phyloP scores from a whole-genome alignment of 78 protist species.

The Isochrysis galbana region DNA sequence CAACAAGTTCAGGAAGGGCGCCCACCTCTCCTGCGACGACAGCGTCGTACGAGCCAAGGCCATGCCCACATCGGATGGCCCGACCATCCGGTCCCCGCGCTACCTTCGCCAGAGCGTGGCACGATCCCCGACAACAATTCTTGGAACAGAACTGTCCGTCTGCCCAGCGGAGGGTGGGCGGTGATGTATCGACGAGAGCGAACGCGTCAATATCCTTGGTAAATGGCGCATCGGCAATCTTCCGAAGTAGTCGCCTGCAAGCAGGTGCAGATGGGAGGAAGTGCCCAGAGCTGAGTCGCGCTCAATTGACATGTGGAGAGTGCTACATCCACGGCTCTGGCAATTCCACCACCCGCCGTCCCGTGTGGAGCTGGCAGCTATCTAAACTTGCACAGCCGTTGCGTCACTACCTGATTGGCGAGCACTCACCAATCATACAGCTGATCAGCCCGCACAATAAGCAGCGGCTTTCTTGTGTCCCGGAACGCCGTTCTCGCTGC shows the following conservation, averaged over 20 bases:
- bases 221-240: neutral
- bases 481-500: neutral
- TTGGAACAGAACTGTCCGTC: no score
- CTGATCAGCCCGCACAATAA: neutral
- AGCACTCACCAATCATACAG: neutral
- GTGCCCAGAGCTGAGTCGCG: no score
- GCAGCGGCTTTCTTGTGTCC: neutral
- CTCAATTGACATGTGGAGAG: no score
- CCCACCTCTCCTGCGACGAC: neutral
- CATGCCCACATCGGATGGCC: neutral
- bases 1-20: no score
- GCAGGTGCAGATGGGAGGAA: no score
- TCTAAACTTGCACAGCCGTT: no score
- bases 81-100: no score
- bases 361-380: no score
- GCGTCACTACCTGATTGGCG: neutral
- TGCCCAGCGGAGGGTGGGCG: no score
- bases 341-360: no score
- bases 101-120: no score
- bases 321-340: no score
- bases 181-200: neutral
- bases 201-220: neutral
- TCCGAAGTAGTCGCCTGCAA: neutral
- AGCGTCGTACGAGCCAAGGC: neutral
- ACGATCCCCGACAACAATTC: neutral